These are phyloP conservation scores for Hygrophorus pudorinus DNA, from an alignment of 768 basidiomycete species.

Conservation along the genomic window DNA sequence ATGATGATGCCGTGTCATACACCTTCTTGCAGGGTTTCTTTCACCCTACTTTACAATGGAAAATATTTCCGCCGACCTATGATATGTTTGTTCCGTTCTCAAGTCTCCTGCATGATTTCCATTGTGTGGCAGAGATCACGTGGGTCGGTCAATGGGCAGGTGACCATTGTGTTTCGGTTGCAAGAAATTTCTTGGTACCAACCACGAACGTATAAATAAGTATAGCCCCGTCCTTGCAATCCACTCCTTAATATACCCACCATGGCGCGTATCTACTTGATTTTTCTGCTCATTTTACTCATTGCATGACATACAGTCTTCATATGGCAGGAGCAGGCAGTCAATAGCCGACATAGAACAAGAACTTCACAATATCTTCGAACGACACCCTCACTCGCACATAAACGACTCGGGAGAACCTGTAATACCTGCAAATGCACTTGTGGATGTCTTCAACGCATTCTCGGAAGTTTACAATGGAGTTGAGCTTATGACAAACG, in stretches of 20 bases:
- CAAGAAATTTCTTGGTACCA: too few species aligned
- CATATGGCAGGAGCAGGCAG: conserved; percentile 54
- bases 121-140: too few species aligned
- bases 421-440: conserved; percentile 59
- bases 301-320: conserved; percentile 3
- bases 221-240: too few species aligned
- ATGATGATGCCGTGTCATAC: too few species aligned
- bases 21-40: too few species aligned
- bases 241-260: neutral
- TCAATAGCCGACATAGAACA: conserved; percentile 64
- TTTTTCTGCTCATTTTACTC: neutral
- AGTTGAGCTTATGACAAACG: conserved; percentile 49
- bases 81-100: too few species aligned
- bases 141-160: too few species aligned
- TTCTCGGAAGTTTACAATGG: conserved; percentile 53
- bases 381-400: conserved; percentile 50
- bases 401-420: conserved; percentile 50
- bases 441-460: conserved; percentile 58
- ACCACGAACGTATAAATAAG: too few species aligned
- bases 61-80: too few species aligned
- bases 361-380: conserved; percentile 58
- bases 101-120: too few species aligned
- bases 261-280: conserved; percentile 1
- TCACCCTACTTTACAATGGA: too few species aligned
- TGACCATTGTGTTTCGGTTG: too few species aligned